Evolutionary conservation across 768 basidiomycete species (phyloP).

Genomic region (Lactifluus subvellereus): DNA sequence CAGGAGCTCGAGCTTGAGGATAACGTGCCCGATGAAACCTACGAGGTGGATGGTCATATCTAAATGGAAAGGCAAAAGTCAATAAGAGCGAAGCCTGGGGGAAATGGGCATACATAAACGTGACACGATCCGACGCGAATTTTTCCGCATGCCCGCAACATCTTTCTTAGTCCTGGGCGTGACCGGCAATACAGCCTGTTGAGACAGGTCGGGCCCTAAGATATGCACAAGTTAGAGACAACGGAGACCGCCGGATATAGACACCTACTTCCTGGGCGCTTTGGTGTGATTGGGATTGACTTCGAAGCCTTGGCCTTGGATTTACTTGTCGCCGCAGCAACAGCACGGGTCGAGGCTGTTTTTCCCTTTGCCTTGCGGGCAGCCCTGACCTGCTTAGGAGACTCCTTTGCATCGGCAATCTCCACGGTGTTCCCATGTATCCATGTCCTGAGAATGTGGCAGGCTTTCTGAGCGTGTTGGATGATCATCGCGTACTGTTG

Average conservation of each 20-base stretch:
- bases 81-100: background rate
- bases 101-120: slow-evolving; percentile 10
- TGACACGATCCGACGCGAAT: slow-evolving; percentile 13
- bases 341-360: slow-evolving; percentile 21
- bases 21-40: slow-evolving; percentile 20
- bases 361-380: slow-evolving; percentile 19
- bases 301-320: slow-evolving; percentile 8
- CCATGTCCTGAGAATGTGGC: slow-evolving; percentile 40
- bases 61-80: background rate
- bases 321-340: slow-evolving; percentile 13
- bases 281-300: slow-evolving; percentile 38
- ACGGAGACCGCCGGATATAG: background rate
- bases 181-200: background rate
- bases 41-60: slow-evolving; percentile 22
- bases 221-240: background rate
- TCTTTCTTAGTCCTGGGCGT: background rate
- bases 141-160: background rate
- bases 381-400: slow-evolving; percentile 11
- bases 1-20: slow-evolving; percentile 23
- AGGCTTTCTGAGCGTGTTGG: slow-evolving; percentile 50
- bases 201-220: slow-evolving; percentile 5
- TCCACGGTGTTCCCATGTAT: slow-evolving; percentile 24
- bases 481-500: slow-evolving; percentile 43
- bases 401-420: slow-evolving; percentile 10
- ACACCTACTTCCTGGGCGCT: slow-evolving; percentile 31